These are phyloP conservation scores for Jackrogersella multiformis DNA, from an alignment of 495 filamentous ascomycete species.

Conservation along the genomic window DNA sequence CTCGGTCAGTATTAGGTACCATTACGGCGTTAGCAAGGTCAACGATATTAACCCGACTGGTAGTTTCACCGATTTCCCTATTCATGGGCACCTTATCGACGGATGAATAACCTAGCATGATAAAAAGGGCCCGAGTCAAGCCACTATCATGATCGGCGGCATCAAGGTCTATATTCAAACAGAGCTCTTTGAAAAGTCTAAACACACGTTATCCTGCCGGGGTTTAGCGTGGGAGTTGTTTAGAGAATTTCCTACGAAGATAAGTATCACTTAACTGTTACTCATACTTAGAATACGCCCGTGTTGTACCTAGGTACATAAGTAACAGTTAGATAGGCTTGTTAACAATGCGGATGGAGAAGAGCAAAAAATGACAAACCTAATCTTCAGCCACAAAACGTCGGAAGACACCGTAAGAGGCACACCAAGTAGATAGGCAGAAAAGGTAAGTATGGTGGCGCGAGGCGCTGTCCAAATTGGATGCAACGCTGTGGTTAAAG, in stretches of 20 bases:
- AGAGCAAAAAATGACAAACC: neutral
- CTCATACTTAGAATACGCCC: neutral
- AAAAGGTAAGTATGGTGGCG: neutral
- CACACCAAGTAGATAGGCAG: neutral
- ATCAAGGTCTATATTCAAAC: neutral
- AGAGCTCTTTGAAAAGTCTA: neutral
- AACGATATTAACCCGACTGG: neutral
- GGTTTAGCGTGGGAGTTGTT: neutral
- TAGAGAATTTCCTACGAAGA: neutral
- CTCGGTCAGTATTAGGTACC: conserved; percentile 20
- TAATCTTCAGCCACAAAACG: neutral
- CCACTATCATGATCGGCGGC: conserved; percentile 1
- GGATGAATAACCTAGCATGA: neutral
- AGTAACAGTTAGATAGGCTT: neutral
- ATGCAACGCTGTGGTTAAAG: neutral
- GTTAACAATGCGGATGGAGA: neutral
- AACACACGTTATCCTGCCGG: neutral
- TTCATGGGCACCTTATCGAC: neutral
- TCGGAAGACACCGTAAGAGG: neutral
- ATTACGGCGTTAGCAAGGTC: conserved; percentile 22
- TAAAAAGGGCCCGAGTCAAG: neutral
- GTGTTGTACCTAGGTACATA: no score
- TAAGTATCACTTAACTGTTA: neutral
- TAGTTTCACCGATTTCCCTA: neutral
- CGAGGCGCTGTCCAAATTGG: conserved; percentile 12